Evolutionary conservation across 805 yeast genomes (phyloP), one percentile per base, ranked within the genome.

Genomic region (Kazachstania martiniae): DNA sequence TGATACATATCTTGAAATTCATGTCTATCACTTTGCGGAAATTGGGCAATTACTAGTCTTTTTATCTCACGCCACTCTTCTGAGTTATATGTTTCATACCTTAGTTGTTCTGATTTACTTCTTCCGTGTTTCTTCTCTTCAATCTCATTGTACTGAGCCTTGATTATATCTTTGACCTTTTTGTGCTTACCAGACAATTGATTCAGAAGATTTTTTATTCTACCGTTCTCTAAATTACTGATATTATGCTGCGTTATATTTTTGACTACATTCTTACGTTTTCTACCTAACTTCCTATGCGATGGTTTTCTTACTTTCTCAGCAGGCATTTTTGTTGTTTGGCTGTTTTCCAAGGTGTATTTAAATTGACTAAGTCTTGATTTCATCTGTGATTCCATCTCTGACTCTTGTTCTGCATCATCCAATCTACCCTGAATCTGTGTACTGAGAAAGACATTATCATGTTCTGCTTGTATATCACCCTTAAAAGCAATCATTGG

Each of bases 361-460:
- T 47, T 48, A 27, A 51, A 55, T 13, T 42, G 39, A 12, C 36
- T 29, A 10, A 55, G 35, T 21, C 35, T 37, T 4, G 37, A 25
- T 32, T 39, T 42, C 15, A 48, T 8, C 2, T 22, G 39, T 10
- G 32, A 28, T 15, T 51, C 47, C 15, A 48, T 8, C 2, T 22
- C 40, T 10, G 32, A 28, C 15, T 51, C 47, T 5, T 36, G 39
- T 16, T 51, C 50, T 7, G 32, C 32, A 12, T 49, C 56, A 35
- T 55, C 59, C 14, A 56, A 27, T 16, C 45, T 36, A 23, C 58
- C 36, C 34, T 56, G 61, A 7, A 56, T 42, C 31, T 56, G 61
- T 4, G 61, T 56, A 21, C 42, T 48, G 3, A 56, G 37, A 17
- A 56, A 44, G 16, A 10, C 8, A n/a, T 22, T 35, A 3, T 25